Evolutionary conservation across 2,329 filamentous ascomycete genomes (phyloP).

Genomic region (Fusarium armeniacum): DNA sequence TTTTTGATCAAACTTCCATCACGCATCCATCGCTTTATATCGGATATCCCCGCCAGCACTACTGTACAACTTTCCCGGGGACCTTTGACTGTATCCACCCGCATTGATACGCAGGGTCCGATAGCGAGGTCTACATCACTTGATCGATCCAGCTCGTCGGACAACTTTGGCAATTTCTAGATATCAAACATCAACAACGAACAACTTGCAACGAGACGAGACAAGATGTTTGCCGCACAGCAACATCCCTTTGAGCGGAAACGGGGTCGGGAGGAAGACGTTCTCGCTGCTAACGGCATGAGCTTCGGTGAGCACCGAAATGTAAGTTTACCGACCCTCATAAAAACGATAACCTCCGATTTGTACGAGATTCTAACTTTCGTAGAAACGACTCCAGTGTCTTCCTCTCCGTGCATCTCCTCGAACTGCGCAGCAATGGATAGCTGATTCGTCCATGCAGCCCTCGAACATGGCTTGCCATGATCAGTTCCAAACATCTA

Average conservation of each 20-base stretch:
- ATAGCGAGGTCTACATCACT: conserved; percentile 36
- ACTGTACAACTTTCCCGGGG: conserved; percentile 27
- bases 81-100: conserved; percentile 43
- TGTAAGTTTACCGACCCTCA: conserved; percentile 54
- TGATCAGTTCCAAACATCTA: conserved; percentile 53
- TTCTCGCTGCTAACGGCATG: conserved; percentile 54
- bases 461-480: conserved; percentile 59
- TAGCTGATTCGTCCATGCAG: conserved; percentile 54
- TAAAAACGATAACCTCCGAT: background rate
- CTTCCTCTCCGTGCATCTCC: conserved; percentile 65
- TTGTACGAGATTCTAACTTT: conserved; percentile 35
- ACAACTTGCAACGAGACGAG: conserved; percentile 5
- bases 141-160: background rate
- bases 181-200: conserved; percentile 14
- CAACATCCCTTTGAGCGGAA: conserved; percentile 57
- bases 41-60: conserved; percentile 38
- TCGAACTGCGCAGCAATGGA: conserved; percentile 50
- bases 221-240: conserved; percentile 57
- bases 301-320: conserved; percentile 67
- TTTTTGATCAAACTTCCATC: conserved; percentile 20
- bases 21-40: conserved; percentile 28
- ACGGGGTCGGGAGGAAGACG: conserved; percentile 62
- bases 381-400: conserved; percentile 68
- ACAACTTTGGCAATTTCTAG: conserved; percentile 9
- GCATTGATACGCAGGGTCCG: conserved; percentile 46